Conservation (phyloP, 805 yeast genomes). For the Saccharomycopsis malanga region DNA sequence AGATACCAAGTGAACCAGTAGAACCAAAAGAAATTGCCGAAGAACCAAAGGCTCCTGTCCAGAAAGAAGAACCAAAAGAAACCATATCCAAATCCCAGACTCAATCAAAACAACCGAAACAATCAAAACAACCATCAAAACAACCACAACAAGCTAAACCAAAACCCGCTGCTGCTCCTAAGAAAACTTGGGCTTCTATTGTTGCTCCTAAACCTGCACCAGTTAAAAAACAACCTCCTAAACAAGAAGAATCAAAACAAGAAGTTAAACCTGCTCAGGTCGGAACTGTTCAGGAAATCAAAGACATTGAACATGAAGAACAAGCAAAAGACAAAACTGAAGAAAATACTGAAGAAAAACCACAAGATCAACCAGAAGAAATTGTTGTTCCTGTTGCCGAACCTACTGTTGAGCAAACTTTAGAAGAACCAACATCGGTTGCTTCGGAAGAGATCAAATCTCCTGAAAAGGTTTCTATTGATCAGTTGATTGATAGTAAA, state of each 20-base stretch:
- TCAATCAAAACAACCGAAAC: not conserved
- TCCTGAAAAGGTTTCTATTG: conserved; percentile 2
- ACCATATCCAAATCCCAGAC: not conserved
- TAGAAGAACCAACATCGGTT: conserved; percentile 19
- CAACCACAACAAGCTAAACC: conserved; percentile 9
- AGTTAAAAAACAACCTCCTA: conserved; percentile 8
- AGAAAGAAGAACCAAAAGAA: not conserved
- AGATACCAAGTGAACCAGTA: not conserved
- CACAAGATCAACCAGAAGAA: conserved; percentile 7
- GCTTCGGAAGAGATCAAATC: conserved; percentile 17
- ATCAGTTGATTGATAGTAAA: conserved; percentile 6
- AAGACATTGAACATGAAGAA: conserved; percentile 9
- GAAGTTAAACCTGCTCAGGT: conserved; percentile 10
- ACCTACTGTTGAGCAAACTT: not conserved
- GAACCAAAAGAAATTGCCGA: not conserved
- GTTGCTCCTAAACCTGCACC: conserved; percentile 42
- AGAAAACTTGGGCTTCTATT: conserved; percentile 60
- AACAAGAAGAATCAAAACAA: conserved; percentile 13
- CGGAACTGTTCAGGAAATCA: conserved; percentile 3
- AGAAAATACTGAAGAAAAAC: conserved; percentile 1
- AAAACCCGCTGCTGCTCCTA: conserved; percentile 26
- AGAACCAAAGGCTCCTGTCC: not conserved
- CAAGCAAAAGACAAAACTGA: conserved; percentile 2
- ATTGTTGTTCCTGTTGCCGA: conserved; percentile 14
- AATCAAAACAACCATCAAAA: conserved; percentile 15